Base-by-base conservation (phyloP, 768 basidiomycete genomes). In the Boletus rubescentipes region DNA sequence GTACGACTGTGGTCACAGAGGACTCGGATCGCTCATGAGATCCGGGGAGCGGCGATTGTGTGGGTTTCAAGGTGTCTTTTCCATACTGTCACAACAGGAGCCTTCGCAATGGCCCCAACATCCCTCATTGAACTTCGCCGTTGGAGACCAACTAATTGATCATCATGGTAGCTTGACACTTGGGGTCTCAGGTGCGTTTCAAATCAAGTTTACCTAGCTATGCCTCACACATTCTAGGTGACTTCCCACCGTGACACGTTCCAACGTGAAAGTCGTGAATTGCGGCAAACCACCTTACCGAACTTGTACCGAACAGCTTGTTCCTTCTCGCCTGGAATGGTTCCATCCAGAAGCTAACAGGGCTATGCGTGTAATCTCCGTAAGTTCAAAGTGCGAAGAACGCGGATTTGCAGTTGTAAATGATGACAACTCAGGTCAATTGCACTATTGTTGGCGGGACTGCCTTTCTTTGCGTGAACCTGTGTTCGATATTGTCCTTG, bases 301-400 rank as follows among this genome's bases (percentile, higher is more conserved):
- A 51, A 54, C 50, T 42, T 21, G 38, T 44, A 21, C 38, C 46
- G 42, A 42, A 41, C 30, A 44, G 21, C 42, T 16, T 37, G 18
- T 36, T 40, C 29, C 46, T 43, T 67, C 39, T 53, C 51, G 23
- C 50, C 20, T 54, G 44, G 41, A 44, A 49, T 49, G 46, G 48
- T 46, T 34, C 36, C 31, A 23, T 59, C 57, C 42, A 32, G 58
- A 45, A 39, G n/a, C n/a, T 44, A 34, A 40, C 48, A 54, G 14
- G 63, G 61, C 53, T 52, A 51, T 61, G 51, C 36, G 26, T 36
- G 53, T 61, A 65, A 68, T 66, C 52, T 67, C 65, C 63, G 66
- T 16, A 21, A 9, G 51, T 26, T 42, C 41, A 32, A 29, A 45
- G 29, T 40, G 38, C 29, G 49, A 46, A 41, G 29, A 40, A 32